phyloP scores from a whole-genome alignment of 768 basidiomycete species.

The Cubamyces sp. region DNA sequence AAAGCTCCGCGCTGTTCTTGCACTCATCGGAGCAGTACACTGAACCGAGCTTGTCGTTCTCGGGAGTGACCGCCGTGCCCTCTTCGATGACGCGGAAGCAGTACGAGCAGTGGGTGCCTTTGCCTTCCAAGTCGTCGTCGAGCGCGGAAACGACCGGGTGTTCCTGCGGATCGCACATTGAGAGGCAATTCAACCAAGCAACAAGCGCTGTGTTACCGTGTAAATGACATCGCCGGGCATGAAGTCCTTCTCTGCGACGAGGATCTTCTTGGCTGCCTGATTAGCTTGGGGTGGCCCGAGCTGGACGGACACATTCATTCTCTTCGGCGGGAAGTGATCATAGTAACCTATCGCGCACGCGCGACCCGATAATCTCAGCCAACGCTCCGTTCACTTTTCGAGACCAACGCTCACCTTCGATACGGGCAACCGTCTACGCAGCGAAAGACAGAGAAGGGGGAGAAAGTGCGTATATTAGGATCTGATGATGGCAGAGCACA shows the following conservation, averaged over 20 bases:
- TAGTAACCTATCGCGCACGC: constrained; percentile 64
- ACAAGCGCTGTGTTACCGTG: constrained; percentile 47
- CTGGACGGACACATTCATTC: constrained; percentile 68
- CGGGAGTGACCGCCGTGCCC: constrained; percentile 47
- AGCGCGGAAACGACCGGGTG: constrained; percentile 70
- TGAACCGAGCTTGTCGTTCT: constrained; percentile 56
- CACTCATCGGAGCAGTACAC: constrained; percentile 79
- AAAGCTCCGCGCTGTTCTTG: constrained; percentile 53
- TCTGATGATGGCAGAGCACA: constrained; percentile 31
- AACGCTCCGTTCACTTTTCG: constrained; percentile 10
- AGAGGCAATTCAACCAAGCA: not conserved
- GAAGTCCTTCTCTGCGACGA: constrained; percentile 71
- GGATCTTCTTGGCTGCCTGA: constrained; percentile 39
- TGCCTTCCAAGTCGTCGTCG: constrained; percentile 69
- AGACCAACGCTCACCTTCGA: constrained; percentile 69
- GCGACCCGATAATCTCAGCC: constrained; percentile 33
- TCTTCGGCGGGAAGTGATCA: constrained; percentile 73
- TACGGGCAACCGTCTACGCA: constrained; percentile 62
- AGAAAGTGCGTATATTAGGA: constrained; percentile 35
- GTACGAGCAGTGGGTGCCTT: constrained; percentile 72
- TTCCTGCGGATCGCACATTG: constrained; percentile 52
- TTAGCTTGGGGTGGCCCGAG: constrained; percentile 32
- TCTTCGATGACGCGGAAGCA: constrained; percentile 66
- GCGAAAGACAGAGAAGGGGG: constrained; percentile 23
- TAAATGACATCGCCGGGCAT: constrained; percentile 76